A percentile compares a stretch with the other conserved stretches of the same genome.
These are phyloP conservation scores for Verticillium zaregamsianum DNA, from an alignment of 2,329 filamentous ascomycete species.

Conservation along the genomic window DNA sequence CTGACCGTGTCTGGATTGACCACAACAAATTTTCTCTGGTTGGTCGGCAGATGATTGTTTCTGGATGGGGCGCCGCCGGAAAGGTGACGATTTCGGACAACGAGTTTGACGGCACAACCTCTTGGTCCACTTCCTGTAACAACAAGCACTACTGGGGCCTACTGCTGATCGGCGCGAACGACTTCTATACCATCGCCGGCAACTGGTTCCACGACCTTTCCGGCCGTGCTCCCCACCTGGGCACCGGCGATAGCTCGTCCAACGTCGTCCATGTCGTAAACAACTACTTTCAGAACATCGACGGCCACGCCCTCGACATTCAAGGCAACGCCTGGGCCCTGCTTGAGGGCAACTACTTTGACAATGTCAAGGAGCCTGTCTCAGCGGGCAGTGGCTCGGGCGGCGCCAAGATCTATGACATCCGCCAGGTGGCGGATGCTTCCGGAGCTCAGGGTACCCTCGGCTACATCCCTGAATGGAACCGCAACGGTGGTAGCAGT, in stretches of 20 bases:
- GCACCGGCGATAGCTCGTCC: constrained; percentile 8
- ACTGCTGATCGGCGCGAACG: constrained; percentile 23
- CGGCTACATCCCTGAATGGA: constrained; percentile 20
- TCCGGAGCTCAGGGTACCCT: constrained; percentile 10
- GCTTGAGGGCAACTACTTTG: constrained; percentile 30
- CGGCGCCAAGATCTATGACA: constrained; percentile 18
- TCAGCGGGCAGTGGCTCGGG: constrained; percentile 20
- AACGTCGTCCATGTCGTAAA: constrained; percentile 21
- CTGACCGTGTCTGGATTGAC: constrained; percentile 23
- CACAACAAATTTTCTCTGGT: constrained; percentile 35
- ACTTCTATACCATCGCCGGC: constrained; percentile 16
- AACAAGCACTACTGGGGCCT: constrained; percentile 26
- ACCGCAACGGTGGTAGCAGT: constrained; percentile 11
- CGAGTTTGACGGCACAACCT: constrained; percentile 31
- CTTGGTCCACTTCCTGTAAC: constrained; percentile 23
- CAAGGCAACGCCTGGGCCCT: constrained; percentile 28
- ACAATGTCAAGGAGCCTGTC: constrained; percentile 32
- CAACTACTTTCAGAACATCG: constrained; percentile 23
- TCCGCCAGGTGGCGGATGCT: constrained; percentile 20
- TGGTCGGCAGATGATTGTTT: constrained; percentile 35
- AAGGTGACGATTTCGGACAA: constrained; percentile 31
- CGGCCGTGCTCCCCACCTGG: constrained; percentile 21
- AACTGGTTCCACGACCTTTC: constrained; percentile 23
- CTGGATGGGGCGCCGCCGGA: constrained; percentile 26
- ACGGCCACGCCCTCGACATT: constrained; percentile 47